Evolutionary conservation across 1,284 basidiomycete species (phyloP).

Genomic region (Apiotrichum siamense): DNA sequence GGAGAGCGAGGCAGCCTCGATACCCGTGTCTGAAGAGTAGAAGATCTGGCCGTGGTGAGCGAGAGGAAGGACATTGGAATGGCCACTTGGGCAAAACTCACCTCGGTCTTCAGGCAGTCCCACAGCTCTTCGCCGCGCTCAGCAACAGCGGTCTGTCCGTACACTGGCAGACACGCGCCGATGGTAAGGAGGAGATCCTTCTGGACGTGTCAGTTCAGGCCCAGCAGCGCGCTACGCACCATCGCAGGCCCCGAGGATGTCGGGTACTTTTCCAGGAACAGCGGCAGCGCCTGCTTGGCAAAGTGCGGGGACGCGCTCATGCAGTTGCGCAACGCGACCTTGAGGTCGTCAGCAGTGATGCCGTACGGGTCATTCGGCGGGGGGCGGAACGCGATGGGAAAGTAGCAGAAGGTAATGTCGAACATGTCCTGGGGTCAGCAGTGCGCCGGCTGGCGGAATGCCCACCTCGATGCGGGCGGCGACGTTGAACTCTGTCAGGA

Average conservation of each 20-base stretch:
- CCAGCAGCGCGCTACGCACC: slow-evolving; percentile 49
- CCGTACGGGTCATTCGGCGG: slow-evolving; percentile 92
- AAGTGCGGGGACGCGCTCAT: slow-evolving; percentile 75
- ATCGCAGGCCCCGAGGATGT: slow-evolving; percentile 79
- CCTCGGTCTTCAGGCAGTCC: slow-evolving; percentile 83
- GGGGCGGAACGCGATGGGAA: slow-evolving; percentile 94
- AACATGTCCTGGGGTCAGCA: slow-evolving; percentile 65
- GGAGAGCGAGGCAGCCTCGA: slow-evolving; percentile 65
- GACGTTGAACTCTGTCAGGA: slow-evolving; percentile 83
- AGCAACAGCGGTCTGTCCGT: slow-evolving; percentile 61
- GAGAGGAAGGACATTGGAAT: too few relatives aligned
- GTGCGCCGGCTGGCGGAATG: neutral
- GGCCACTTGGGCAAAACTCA: slow-evolving; percentile 32
- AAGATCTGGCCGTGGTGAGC: slow-evolving; percentile 59
- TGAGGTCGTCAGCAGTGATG: slow-evolving; percentile 83
- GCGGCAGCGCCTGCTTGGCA: slow-evolving; percentile 73
- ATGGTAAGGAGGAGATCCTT: slow-evolving; percentile 75
- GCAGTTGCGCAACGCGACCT: slow-evolving; percentile 60
- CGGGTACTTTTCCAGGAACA: slow-evolving; percentile 88
- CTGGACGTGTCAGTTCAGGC: slow-evolving; percentile 47
- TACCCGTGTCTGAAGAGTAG: slow-evolving; percentile 71
- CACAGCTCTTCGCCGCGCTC: slow-evolving; percentile 69
- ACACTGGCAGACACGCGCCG: slow-evolving; percentile 68
- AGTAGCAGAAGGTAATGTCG: slow-evolving; percentile 96
- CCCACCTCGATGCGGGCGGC: slow-evolving; percentile 66